These are phyloP conservation scores for Thermoascus crustaceus DNA, from an alignment of 2,329 filamentous ascomycete species.

Conservation along the genomic window DNA sequence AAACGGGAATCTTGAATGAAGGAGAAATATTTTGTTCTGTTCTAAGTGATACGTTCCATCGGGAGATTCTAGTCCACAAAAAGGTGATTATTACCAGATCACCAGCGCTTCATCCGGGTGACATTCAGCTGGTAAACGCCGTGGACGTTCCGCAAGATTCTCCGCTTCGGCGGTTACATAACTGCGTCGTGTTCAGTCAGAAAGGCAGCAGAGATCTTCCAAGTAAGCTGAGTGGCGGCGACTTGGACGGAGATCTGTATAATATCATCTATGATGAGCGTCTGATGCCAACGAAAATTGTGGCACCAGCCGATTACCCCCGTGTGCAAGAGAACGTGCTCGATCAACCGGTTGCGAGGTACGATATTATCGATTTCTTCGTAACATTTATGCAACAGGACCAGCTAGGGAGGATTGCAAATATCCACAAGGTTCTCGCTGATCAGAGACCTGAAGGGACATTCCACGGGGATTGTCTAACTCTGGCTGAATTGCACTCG, in stretches of 20 bases:
- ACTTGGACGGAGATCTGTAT: slow-evolving; percentile 76
- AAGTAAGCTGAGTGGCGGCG: slow-evolving; percentile 70
- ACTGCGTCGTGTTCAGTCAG: slow-evolving; percentile 72
- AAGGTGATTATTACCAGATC: slow-evolving; percentile 63
- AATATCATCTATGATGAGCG: slow-evolving; percentile 65
- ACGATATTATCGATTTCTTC: slow-evolving; percentile 74
- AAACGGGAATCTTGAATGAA: slow-evolving; percentile 60
- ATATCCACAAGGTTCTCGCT: slow-evolving; percentile 54
- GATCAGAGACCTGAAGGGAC: slow-evolving; percentile 51
- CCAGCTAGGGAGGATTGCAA: slow-evolving; percentile 58
- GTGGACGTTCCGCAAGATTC: slow-evolving; percentile 51
- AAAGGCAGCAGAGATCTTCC: slow-evolving; percentile 65
- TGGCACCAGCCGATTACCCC: slow-evolving; percentile 62
- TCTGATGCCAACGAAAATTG: slow-evolving; percentile 39
- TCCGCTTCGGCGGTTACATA: slow-evolving; percentile 54
- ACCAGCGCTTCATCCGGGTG: slow-evolving; percentile 73
- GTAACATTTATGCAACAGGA: slow-evolving; percentile 67
- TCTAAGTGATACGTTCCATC: slow-evolving; percentile 30
- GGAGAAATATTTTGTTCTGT: slow-evolving; percentile 61
- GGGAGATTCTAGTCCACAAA: slow-evolving; percentile 26
- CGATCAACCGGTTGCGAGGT: slow-evolving; percentile 47
- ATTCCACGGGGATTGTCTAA: slow-evolving; percentile 42
- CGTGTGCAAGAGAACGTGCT: slow-evolving; percentile 50
- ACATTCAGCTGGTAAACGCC: slow-evolving; percentile 60
- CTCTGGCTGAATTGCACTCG: slow-evolving; percentile 57